Evolutionary conservation across 2,329 filamentous ascomycete species (phyloP), one percentile per base, ranked within the genome.

Genomic region (Coccinonectria pachysandricola): DNA sequence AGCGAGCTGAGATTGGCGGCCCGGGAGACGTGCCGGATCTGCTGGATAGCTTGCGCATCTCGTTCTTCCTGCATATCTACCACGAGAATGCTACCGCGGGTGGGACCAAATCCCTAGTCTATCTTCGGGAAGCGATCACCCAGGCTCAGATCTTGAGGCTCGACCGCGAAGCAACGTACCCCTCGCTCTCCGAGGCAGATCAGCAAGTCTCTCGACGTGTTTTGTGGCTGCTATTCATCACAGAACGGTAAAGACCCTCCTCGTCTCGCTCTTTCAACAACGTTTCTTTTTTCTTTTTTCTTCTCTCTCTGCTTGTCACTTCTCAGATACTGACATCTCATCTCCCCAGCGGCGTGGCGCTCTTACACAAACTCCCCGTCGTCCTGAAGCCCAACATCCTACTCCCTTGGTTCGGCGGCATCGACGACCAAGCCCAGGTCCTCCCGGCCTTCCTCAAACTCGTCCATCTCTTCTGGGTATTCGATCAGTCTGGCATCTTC

Each of bases 51-150:
- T 36, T 69, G 4, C 53, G 62, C 4, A 60, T 59, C 2, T 60
- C 62, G 0, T 69, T 68, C 35, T 69, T 68, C 24, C 44, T 68
- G 11, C 65, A 68, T 36, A 59, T 66, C 8, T 67, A 65, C 27
- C 56, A 67, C 35, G 64, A 68, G 39, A 68, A 68, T 27, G 53
- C 59, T 30, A 37, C 50, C 7, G 51, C 61, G 0, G 64, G 64
- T 3, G 61, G 63, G 1, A 53, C 50, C 2, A 58, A 59, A 26
- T 66, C 64, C 3, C 45, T 67, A 6, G 39, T 68, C 7, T 64
- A 63, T 34, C 39, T 69, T 6, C 53, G 65, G 5, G 64, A 68
- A 32, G 61, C 64, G 5, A 62, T 69, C n/a, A 64, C 64, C 0
- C 48, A 65, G 12, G 64, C 64, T 2, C 65, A 69, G 34, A 57